Evolutionary conservation across 169 alveolate species (phyloP).

Genomic region (Plasmodium gaboni): DNA sequence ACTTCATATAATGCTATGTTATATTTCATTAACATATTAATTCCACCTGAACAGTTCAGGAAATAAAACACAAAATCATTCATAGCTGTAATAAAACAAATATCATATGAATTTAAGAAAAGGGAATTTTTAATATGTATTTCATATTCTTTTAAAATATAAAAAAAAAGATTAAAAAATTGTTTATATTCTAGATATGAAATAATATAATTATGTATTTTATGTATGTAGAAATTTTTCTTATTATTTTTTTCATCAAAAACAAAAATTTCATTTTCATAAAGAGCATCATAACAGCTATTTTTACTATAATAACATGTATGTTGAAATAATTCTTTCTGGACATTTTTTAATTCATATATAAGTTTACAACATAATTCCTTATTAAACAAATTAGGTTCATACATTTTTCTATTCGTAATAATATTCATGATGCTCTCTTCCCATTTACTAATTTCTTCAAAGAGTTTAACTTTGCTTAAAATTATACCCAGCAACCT

Average conservation of each 20-base stretch:
- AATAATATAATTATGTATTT: constrained; percentile 67
- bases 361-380: constrained; percentile 20
- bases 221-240: constrained; percentile 39
- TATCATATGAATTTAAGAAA: constrained; percentile 70
- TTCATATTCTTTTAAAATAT: constrained; percentile 75
- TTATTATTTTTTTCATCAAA: constrained; percentile 40
- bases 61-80: constrained; percentile 70
- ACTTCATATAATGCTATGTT: constrained; percentile 35
- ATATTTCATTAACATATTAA: constrained; percentile 46
- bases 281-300: constrained; percentile 64
- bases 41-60: constrained; percentile 78
- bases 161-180: constrained; percentile 52
- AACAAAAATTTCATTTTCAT: constrained; percentile 72
- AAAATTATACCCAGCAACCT: constrained; percentile 68
- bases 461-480: constrained; percentile 50
- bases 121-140: constrained; percentile 37
- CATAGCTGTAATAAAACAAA: constrained; percentile 62
- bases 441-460: constrained; percentile 32
- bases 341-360: constrained; percentile 55
- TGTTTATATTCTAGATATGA: constrained; percentile 50
- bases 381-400: constrained; percentile 20
- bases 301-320: constrained; percentile 63
- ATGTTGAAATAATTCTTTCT: constrained; percentile 74
- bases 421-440: constrained; percentile 29
- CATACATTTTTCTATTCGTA: constrained; percentile 13